phyloP scores from a whole-genome alignment of 2,329 filamentous ascomycete species.

The Diplodia corticola region DNA sequence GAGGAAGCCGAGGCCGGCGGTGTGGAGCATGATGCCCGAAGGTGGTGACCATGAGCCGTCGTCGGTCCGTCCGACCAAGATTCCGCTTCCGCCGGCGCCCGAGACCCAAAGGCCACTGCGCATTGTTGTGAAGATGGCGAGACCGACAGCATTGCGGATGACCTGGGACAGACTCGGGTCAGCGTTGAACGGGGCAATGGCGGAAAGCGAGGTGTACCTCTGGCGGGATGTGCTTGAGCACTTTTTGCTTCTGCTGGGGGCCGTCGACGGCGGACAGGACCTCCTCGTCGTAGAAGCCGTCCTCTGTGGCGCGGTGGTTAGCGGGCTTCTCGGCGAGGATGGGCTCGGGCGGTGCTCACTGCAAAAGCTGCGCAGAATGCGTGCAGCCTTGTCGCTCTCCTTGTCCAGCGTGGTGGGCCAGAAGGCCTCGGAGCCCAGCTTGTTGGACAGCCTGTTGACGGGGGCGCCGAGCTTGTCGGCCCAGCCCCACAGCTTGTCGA shows the following conservation, averaged over 20 bases:
- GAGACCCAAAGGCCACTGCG: constrained; percentile 89
- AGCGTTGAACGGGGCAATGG: not conserved
- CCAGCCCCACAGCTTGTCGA: constrained; percentile 70
- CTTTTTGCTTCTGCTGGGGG: constrained; percentile 61
- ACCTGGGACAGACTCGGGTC: constrained; percentile 51
- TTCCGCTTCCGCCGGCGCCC: constrained; percentile 84
- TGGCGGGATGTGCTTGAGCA: constrained; percentile 80
- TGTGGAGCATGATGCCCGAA: constrained; percentile 87
- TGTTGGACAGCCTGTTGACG: constrained; percentile 79
- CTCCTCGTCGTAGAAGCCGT: constrained; percentile 67
- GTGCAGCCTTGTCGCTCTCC: constrained; percentile 87
- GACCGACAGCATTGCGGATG: constrained; percentile 82
- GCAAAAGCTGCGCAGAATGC: constrained; percentile 88
- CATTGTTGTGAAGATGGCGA: constrained; percentile 96
- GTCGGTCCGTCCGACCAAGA: constrained; percentile 78
- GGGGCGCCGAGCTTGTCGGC: constrained; percentile 71
- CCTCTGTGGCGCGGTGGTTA: constrained; percentile 46
- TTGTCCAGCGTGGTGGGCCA: constrained; percentile 84
- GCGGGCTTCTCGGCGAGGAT: not conserved
- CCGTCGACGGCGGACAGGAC: constrained; percentile 48
- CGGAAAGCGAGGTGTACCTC: constrained; percentile 36
- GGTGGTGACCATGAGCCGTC: constrained; percentile 91
- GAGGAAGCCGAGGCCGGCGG: constrained; percentile 82
- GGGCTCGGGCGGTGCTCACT: constrained; percentile 54
- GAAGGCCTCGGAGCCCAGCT: constrained; percentile 77